These are phyloP conservation scores for Bolboschoenoplectus hybrid DNA, from an alignment of 202 grass and related monocot species.

Conservation along the genomic window DNA sequence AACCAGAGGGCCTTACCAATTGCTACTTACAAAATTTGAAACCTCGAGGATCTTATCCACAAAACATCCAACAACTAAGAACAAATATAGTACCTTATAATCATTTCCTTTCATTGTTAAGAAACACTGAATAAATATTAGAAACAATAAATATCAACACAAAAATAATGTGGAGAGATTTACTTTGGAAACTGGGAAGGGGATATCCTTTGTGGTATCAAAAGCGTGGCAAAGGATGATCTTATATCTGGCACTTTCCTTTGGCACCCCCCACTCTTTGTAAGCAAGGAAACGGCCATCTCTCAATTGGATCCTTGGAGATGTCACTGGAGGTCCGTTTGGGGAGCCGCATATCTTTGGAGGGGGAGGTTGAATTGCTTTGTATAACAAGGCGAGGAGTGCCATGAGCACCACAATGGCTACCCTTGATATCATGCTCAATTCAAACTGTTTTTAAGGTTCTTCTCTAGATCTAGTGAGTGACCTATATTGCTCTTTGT, in stretches of 20 bases:
- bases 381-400: slow-evolving; percentile 48
- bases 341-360: slow-evolving; percentile 51
- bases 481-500: not conserved
- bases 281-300: slow-evolving; percentile 63
- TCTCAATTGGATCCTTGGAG: slow-evolving; percentile 60
- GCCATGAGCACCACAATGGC: slow-evolving; percentile 40
- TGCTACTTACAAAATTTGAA: not conserved
- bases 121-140: not conserved
- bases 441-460: not conserved
- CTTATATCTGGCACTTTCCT: slow-evolving; percentile 58
- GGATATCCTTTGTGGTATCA: slow-evolving; percentile 61
- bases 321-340: slow-evolving; percentile 58
- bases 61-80: slow-evolving; percentile 13
- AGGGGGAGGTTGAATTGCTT: slow-evolving; percentile 49
- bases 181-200: slow-evolving; percentile 58
- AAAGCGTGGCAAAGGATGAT: slow-evolving; percentile 66
- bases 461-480: slow-evolving; percentile 23
- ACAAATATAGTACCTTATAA: not conserved
- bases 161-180: not conserved
- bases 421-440: slow-evolving; percentile 48
- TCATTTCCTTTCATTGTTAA: not conserved
- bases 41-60: not conserved
- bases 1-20: not conserved
- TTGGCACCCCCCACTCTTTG: slow-evolving; percentile 54
- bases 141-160: not conserved